Evolutionary conservation across 2,329 filamentous ascomycete genomes (phyloP).

Genomic region (Onygenales sp.): DNA sequence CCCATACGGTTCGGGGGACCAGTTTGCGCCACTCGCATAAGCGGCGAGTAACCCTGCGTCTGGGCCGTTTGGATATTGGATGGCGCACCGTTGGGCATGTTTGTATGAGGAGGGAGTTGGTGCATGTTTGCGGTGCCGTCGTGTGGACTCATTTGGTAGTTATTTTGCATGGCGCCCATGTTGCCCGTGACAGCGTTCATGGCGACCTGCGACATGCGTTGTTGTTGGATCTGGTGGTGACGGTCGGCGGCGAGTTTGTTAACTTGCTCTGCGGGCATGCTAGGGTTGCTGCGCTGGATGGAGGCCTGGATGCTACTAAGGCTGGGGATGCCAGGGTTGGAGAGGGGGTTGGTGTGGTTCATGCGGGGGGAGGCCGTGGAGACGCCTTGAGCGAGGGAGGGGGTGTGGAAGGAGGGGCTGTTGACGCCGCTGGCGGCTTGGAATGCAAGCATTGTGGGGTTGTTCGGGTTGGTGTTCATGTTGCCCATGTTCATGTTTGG

Average conservation of each 20-base stretch:
- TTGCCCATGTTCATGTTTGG: conserved; percentile 36
- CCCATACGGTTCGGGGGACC: conserved; percentile 32
- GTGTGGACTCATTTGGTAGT: conserved; percentile 32
- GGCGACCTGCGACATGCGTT: conserved; percentile 41
- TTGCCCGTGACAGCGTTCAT: conserved; percentile 44
- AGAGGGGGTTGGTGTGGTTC: conserved; percentile 41
- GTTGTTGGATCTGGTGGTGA: conserved; percentile 36
- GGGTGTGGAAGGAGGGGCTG: conserved; percentile 35
- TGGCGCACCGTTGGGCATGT: conserved; percentile 24
- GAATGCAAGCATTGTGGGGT: conserved; percentile 35
- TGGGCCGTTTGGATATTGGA: conserved; percentile 36
- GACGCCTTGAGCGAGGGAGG: conserved; percentile 27
- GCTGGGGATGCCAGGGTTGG: conserved; percentile 41
- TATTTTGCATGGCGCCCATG: conserved; percentile 30
- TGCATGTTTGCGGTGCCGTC: conserved; percentile 23
- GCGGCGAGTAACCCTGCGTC: conserved; percentile 43
- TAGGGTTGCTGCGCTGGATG: conserved; percentile 43
- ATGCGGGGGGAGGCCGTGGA: conserved; percentile 39
- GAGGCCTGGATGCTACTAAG: conserved; percentile 46
- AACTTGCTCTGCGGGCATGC: conserved; percentile 45
- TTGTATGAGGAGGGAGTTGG: conserved; percentile 13
- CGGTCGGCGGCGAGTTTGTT: conserved; percentile 44
- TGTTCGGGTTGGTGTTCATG: conserved; percentile 31
- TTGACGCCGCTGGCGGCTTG: conserved; percentile 32
- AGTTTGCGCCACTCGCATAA: conserved; percentile 43